A percentile compares a stretch with the other conserved stretches of the same genome.
Evolutionary conservation across 345 rosid genomes (phyloP).

Genomic region (Cardamine chenopodiifolia): DNA sequence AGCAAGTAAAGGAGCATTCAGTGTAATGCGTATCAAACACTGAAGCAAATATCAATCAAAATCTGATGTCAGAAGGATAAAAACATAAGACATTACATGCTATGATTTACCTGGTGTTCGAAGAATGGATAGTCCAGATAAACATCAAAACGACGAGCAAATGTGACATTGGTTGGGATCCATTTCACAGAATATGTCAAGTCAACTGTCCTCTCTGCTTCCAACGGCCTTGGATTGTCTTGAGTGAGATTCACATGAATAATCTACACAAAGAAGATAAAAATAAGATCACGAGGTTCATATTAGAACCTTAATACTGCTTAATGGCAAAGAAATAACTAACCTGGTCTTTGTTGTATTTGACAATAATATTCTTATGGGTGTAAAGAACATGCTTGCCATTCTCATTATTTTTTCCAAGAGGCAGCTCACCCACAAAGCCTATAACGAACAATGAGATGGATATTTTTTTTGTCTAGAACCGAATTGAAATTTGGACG

Average conservation of each 20-base stretch:
- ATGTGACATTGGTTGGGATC: slow-evolving; percentile 65
- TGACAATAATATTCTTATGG: slow-evolving; percentile 65
- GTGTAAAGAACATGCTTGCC: slow-evolving; percentile 77
- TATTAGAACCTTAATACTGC: slow-evolving; percentile 15
- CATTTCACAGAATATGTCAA: slow-evolving; percentile 88
- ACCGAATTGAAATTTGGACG: neutral
- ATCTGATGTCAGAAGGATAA: neutral
- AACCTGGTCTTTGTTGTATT: slow-evolving; percentile 88
- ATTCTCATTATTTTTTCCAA: slow-evolving; percentile 75
- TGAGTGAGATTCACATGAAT: slow-evolving; percentile 87
- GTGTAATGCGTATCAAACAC: neutral
- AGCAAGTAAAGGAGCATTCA: neutral
- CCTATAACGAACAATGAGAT: slow-evolving; percentile 46
- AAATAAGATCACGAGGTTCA: slow-evolving; percentile 11
- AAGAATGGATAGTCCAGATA: slow-evolving; percentile 93
- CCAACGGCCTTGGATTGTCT: slow-evolving; percentile 75
- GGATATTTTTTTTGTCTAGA: neutral
- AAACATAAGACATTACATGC: slow-evolving; percentile 14
- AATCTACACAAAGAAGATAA: slow-evolving; percentile 50
- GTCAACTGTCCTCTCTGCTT: slow-evolving; percentile 64
- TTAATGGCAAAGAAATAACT: slow-evolving; percentile 27
- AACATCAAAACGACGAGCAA: slow-evolving; percentile 90
- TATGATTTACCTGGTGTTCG: slow-evolving; percentile 78
- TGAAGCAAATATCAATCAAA: neutral
- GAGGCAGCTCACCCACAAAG: slow-evolving; percentile 80